Base-by-base conservation (phyloP, 352 stramenopile species). In the Globisporangium spiculum region DNA sequence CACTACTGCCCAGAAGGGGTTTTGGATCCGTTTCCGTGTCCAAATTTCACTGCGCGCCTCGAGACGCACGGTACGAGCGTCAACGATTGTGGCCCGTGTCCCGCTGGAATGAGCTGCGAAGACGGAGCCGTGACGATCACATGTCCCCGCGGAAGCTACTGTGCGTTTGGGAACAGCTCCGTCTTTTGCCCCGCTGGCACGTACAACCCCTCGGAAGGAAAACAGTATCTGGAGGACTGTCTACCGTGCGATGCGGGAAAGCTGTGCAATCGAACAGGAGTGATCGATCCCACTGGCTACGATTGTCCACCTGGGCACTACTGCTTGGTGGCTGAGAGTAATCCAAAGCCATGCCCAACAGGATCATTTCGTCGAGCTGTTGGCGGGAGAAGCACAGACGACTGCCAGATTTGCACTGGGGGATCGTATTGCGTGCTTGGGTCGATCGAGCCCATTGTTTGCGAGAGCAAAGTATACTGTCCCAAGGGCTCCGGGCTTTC, bases 21-120 rank as follows among this genome's bases (percentile, higher is more conserved):
- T 6, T 55, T 88, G n/a, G 78, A 92, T 65, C 88, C 88, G 10
- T 74, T 89, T 53, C 79, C 88, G 0, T 97, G 84, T 26, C 81
- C 81, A 9, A 87, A 79, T 27, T 81, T 77, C 6, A 83, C 79
- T 3, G 86, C 87, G 46, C 73, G 82, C 0, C 57, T 92, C 1
- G 73, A 88, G 53, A 83, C 72, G 0, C 72, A 84, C n/a, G 84
- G 77, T 0, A 71, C 77, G 34, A 80, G 75, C 18, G 34, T 87
- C 18, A 77, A 80, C n/a, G 84, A 93, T 60, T 93, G 88, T 46
- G 84, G 77, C 0, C 74, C 74, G 7, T 98, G 93, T 70, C 81
- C 88, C n/a, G 82, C 84, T 16, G 93, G 94, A 5, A 95, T 88
- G 71, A 97, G 82, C 50, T 98, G 94, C 55, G 73, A 84, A 4